phyloP scores from a whole-genome alignment of 257 asterid species.

The Oldenlandia corymbosa region DNA sequence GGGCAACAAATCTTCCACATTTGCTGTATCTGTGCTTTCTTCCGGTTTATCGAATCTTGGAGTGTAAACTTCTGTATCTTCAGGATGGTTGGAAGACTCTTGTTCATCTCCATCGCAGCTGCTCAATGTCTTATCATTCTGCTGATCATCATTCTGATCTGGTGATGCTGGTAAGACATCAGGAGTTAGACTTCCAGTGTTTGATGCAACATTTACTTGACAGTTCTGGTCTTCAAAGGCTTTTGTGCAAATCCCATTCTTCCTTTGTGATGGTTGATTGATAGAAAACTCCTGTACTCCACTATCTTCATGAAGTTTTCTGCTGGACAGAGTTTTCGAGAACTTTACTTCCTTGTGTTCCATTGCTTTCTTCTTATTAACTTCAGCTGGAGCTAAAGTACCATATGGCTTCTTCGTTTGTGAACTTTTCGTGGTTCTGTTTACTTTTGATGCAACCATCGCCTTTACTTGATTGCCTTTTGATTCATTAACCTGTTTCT shows the following conservation, averaged over 20 bases:
- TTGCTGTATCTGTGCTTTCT: constrained; percentile 16
- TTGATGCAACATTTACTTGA: constrained; percentile 29
- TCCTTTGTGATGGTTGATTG: constrained; percentile 21
- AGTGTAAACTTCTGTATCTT: constrained; percentile 22
- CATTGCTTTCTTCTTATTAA: constrained; percentile 24
- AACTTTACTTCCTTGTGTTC: constrained; percentile 28
- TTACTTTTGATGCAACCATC: constrained; percentile 33
- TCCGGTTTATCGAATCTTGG: constrained; percentile 3
- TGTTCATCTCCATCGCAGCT: constrained; percentile 24
- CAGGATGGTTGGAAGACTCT: constrained; percentile 17
- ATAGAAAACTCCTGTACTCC: constrained; percentile 12
- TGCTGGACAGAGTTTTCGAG: constrained; percentile 25
- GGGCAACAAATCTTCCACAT: constrained; percentile 4
- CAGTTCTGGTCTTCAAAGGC: constrained; percentile 34
- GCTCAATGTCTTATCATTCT: constrained; percentile 27
- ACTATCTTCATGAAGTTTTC: constrained; percentile 11
- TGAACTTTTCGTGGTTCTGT: constrained; percentile 24
- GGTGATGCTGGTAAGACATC: constrained; percentile 24
- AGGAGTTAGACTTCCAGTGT: constrained; percentile 27
- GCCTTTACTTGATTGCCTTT: constrained; percentile 36
- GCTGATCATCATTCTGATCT: constrained; percentile 24
- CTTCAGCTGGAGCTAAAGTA: constrained; percentile 24
- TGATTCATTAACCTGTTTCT: constrained; percentile 26
- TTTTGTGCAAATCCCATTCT: constrained; percentile 26
- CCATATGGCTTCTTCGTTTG: constrained; percentile 35